Evolutionary conservation across 345 rosid genomes (phyloP), one percentile per base, ranked within the genome.

Genomic region (Melaleuca alternifolia): DNA sequence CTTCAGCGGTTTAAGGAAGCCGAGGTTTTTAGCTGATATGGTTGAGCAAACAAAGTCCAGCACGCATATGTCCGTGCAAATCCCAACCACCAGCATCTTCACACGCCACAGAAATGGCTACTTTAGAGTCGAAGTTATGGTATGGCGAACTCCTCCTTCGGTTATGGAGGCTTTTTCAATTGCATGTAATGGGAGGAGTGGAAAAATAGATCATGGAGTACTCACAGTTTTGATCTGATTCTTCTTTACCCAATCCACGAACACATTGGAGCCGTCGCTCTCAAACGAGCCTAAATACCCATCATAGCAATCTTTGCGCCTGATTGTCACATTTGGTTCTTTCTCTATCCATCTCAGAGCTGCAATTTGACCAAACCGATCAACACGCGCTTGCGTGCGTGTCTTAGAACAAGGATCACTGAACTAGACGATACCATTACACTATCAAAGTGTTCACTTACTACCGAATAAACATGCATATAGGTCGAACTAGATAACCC

Each of bases 1-100:
- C 92, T 92, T 86, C 51, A 93, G 89, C 26, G 95, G 93, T 50
- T 79, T 48, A 65, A 94, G 88, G 75, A 92, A 83, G 9, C 94
- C 91, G 3, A 90, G 89, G 86, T 94, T 94, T 87, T 91, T 92
- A 10, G 94, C 94, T 41, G 94, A 94, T 44, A 93, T 52, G 7
- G 94, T 88, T 0, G 96, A 92, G 88, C 93, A 86, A 46, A 93
- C 93, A 77, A 94, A 93, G 90, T 94, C 96, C 92, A 93, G 88
- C 62, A 93, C 94, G 30, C 95, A 94, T 50, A 93, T 82, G 83
- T 92, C 97, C 41, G 94, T 93, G 90, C 97, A 94, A 53, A 93
- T 90, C 79, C 94, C 96, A 13, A 88, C 92, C 54, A 92, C 96
- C 87, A 93, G 48, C 28, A 94, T 52, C 97, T 94, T 50, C 86